phyloP scores from a whole-genome alignment of 129 eudicot genomes.

The Tagetes erecta region DNA sequence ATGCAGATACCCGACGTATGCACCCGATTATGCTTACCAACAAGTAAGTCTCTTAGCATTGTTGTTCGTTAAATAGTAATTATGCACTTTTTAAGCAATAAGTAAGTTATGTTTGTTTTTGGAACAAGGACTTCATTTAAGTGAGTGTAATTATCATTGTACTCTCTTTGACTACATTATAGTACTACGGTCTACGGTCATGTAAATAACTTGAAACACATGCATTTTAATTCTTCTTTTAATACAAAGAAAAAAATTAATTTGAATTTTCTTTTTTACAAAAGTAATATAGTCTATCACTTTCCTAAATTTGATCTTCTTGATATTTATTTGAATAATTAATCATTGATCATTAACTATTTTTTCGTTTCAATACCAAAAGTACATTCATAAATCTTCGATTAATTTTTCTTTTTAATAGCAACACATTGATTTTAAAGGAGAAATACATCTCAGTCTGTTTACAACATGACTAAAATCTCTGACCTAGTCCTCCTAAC shows the following conservation, averaged over 20 bases:
- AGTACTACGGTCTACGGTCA: not conserved
- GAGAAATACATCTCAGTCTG: too few species aligned
- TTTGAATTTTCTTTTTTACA: not conserved
- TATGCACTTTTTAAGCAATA: not conserved
- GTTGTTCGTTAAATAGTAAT: not conserved
- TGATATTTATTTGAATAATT: too few species aligned
- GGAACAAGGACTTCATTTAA: slow-evolving; percentile 7
- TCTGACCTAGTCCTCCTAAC: too few species aligned
- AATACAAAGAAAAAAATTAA: not conserved
- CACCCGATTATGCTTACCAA: slow-evolving; percentile 67
- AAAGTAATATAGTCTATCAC: not conserved
- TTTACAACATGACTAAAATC: too few species aligned
- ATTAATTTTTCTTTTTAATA: too few species aligned
- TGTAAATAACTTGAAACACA: not conserved
- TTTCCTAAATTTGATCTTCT: not conserved
- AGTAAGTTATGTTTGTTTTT: not conserved
- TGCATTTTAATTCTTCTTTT: not conserved
- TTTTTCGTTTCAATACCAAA: too few species aligned
- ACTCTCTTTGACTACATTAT: slow-evolving; percentile 21
- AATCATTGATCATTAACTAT: not conserved
- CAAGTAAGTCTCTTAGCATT: slow-evolving; percentile 51
- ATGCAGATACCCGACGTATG: slow-evolving; percentile 68
- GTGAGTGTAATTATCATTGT: slow-evolving; percentile 17
- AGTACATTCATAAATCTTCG: too few species aligned
- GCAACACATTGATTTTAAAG: too few species aligned